Base-by-base conservation (phyloP, 345 rosid species). In the Alliaria petiolata region DNA sequence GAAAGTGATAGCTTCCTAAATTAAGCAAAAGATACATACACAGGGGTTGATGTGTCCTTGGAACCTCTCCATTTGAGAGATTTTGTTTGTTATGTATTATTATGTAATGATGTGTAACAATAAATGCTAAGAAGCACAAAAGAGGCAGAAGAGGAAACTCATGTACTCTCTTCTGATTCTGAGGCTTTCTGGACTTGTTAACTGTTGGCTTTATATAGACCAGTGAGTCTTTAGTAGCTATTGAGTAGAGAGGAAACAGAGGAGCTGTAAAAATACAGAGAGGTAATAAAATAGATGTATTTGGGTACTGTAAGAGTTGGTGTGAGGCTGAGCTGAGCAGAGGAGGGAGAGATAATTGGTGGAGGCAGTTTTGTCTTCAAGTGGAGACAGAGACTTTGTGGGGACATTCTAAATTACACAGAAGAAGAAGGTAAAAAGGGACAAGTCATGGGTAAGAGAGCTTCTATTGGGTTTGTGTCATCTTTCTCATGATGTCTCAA, bases 11-110 rank as follows among this genome's bases (percentile, higher is more conserved):
- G 51, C 15, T 62, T 36, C 28, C 75, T 62, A 45, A 45, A 65
- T 77, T 62, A 79, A 72, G 72, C 73, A 83, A 69, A 67, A 40
- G 25, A 62, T 55, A 81, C 96, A 80, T 87, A 90, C 93, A 71
- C 72, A 80, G 57, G 87, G 72, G 75, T 85, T 76, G 70, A 85
- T 78, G 65, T 81, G 85, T 81, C 88, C 91, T 85, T 85, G 85
- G 19, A 85, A 77, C 76, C 85, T 85, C 90, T 90, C 96, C 96
- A 90, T 90, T 66, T 62, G 70, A 69, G 53, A 60, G 45, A 17
- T 62, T 62, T 69, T 67, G 71, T 78, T 72, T 88, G 84, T 61
- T 83, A 43, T 63, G 62, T 61, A 78, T 49, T 46, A 64, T 44
- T 75, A 74, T 51, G 81, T 70, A 83, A 80, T 84, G 81, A 85